phyloP scores from a whole-genome alignment of 352 stramenopile species.

The Hyaloperonospora brassicae region DNA sequence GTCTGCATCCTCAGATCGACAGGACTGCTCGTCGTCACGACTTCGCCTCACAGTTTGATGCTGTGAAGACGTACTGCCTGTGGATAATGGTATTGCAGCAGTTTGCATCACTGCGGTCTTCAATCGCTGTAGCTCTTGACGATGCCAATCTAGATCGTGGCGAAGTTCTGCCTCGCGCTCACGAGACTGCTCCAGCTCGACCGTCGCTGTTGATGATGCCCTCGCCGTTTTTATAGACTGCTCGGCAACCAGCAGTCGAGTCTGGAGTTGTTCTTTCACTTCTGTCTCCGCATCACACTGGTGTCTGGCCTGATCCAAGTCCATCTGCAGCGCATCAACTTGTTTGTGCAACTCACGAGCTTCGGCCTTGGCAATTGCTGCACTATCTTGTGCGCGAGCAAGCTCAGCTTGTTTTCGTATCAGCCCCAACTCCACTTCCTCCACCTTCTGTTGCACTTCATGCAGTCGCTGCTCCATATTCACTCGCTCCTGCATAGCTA shows the following conservation, averaged over 20 bases:
- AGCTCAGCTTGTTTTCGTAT: conserved; percentile 28
- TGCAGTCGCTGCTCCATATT: conserved; percentile 33
- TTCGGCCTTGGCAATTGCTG: conserved; percentile 22
- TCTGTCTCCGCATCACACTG: conserved; percentile 32
- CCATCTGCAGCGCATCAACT: conserved; percentile 35
- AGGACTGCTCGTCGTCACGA: conserved; percentile 17
- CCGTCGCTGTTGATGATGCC: conserved; percentile 5
- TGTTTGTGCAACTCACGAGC: conserved; percentile 35
- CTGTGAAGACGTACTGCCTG: conserved; percentile 19
- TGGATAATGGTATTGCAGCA: conserved; percentile 14
- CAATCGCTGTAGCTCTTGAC: conserved; percentile 45
- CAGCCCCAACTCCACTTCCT: conserved; percentile 30
- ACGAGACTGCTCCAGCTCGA: conserved; percentile 36
- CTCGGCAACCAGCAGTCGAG: conserved; percentile 18
- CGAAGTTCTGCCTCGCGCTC: conserved; percentile 39
- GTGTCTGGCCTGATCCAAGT: conserved; percentile 42
- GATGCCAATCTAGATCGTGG: conserved; percentile 55
- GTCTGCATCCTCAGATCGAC: conserved; percentile 5
- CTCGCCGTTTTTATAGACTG: conserved; percentile 13
- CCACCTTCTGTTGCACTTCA: conserved; percentile 23
- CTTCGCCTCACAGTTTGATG: conserved; percentile 13
- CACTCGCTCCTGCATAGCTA: conserved; percentile 37
- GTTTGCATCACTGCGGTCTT: conserved; percentile 18
- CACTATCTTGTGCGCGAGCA: conserved; percentile 27
- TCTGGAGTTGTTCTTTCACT: conserved; percentile 31